Conservation (phyloP, 306 rosid species). For the Lotus japonicus region DNA sequence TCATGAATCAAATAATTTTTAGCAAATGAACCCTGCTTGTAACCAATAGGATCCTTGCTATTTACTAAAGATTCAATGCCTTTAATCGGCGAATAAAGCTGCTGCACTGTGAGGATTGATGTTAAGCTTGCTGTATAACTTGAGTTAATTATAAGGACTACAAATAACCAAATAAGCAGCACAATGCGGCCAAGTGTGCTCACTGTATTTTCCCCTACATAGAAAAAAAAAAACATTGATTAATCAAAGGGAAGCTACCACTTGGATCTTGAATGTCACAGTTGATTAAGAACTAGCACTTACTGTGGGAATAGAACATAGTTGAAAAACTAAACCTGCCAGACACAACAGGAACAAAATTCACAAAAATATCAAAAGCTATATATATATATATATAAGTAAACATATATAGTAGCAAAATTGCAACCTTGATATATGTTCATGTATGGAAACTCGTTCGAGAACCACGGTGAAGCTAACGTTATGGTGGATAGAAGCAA, state of each 20-base stretch:
- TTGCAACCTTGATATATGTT: not conserved
- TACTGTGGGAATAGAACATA: constrained; percentile 82
- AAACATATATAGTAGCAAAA: not conserved
- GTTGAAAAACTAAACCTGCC: constrained; percentile 86
- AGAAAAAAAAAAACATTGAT: not conserved
- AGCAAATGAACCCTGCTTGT: constrained; percentile 64
- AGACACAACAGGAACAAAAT: not conserved
- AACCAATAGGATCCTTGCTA: constrained; percentile 67
- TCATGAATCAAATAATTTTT: constrained; percentile 52
- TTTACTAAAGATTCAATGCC: constrained; percentile 63
- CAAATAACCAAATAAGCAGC: constrained; percentile 83
- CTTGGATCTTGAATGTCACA: not conserved
- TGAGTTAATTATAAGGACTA: constrained; percentile 84
- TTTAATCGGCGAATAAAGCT: constrained; percentile 67
- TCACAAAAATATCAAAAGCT: constrained; percentile 11
- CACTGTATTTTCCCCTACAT: constrained; percentile 81
- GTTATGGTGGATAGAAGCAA: no score
- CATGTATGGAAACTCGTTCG: no score
- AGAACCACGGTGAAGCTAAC: no score
- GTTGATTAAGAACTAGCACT: constrained; percentile 30
- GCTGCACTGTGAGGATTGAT: constrained; percentile 92
- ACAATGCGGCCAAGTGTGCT: constrained; percentile 88
- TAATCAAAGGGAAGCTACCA: constrained; percentile 18
- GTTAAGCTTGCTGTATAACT: constrained; percentile 98
- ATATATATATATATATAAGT: not conserved